phyloP scores from a whole-genome alignment of 495 filamentous ascomycete species.

The Penicillium cinerascens region DNA sequence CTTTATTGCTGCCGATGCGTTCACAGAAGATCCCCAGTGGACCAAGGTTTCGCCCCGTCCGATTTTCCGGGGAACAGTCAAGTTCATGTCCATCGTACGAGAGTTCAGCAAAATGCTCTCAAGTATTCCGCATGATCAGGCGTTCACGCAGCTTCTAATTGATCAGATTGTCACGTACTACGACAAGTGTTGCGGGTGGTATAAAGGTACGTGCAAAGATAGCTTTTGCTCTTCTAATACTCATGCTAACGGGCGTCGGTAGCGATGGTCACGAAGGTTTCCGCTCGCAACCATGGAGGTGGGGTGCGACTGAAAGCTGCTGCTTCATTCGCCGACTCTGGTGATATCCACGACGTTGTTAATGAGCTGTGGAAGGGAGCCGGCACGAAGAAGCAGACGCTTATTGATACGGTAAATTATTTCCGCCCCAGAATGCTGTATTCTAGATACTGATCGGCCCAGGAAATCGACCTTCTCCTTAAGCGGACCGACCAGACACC shows the following conservation, averaged over 20 bases:
- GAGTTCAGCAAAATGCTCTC: slow-evolving; percentile 94
- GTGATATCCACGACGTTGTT: slow-evolving; percentile 63
- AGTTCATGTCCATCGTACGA: slow-evolving; percentile 80
- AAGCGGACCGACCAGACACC: slow-evolving; percentile 58
- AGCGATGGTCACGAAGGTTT: slow-evolving; percentile 45
- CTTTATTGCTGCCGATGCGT: slow-evolving; percentile 81
- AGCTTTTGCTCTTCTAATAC: not conserved
- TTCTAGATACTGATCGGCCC: slow-evolving; percentile 1
- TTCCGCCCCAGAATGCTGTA: not conserved
- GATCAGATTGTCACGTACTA: slow-evolving; percentile 87
- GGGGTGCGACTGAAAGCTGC: slow-evolving; percentile 63
- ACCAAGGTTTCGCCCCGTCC: slow-evolving; percentile 68
- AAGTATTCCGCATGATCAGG: slow-evolving; percentile 92
- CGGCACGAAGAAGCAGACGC: slow-evolving; percentile 29
- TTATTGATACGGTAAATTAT: slow-evolving; percentile 39
- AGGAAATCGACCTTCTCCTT: slow-evolving; percentile 68
- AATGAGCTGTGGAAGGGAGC: slow-evolving; percentile 56
- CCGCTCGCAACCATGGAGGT: slow-evolving; percentile 32
- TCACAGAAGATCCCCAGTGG: slow-evolving; percentile 86
- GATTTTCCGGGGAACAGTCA: slow-evolving; percentile 87
- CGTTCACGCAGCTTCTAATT: slow-evolving; percentile 88
- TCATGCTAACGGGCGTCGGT: not conserved
- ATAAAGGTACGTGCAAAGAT: slow-evolving; percentile 54
- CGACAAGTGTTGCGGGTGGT: slow-evolving; percentile 87
- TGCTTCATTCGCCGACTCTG: slow-evolving; percentile 64